Base-by-base conservation (phyloP, 1,284 basidiomycete genomes). In the Schizophyllum amplum region DNA sequence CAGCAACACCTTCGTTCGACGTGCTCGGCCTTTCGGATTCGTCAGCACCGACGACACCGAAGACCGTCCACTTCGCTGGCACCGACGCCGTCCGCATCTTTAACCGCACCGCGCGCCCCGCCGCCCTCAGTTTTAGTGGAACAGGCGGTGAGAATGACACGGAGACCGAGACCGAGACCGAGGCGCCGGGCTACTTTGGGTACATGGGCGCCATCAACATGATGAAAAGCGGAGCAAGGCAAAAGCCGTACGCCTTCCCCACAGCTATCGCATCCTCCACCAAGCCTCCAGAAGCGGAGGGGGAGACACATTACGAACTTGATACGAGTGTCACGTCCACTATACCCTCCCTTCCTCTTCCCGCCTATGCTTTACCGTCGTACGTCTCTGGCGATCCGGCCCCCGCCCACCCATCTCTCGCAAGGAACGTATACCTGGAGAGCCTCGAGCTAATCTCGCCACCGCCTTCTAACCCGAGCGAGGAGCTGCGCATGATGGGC, bases 21-120 rank as follows among this genome's bases (percentile, higher is more conserved):
- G 47, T 60, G 55, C 42, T 55, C 55, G 60, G n/a, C n/a, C n/a
- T 61, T 62, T 61, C 72, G 68, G 66, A 65, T 71, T 68, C 60
- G 69, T 76, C 68, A 27, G 78, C 76, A 55, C 82, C 83, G 0
- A 71, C 79, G 21, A 66, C 69, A 0, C 81, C 81, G 5, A 98
- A 98, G 75, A 88, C 85, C 57, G 94, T 98, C 0, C 95, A 97
- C 70, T 98, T 98, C 65, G 82, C 86, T 0, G 79, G 80, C 21
- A 72, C 77, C 60, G 78, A 80, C 52, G 77, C 81, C n/a, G 84
- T 98, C 64, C 83, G 89, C 60, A 70, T 96, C 25, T 98, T 93
- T 76, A 83, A 84, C 57, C 80, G 89, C 54, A 81, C 86, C 48
- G 94, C 93, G 47, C 85, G 86, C 59, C 95, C 95, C 0, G 75